Evolutionary conservation across 257 asterid species (phyloP).

Genomic region (Agastache rugosa): DNA sequence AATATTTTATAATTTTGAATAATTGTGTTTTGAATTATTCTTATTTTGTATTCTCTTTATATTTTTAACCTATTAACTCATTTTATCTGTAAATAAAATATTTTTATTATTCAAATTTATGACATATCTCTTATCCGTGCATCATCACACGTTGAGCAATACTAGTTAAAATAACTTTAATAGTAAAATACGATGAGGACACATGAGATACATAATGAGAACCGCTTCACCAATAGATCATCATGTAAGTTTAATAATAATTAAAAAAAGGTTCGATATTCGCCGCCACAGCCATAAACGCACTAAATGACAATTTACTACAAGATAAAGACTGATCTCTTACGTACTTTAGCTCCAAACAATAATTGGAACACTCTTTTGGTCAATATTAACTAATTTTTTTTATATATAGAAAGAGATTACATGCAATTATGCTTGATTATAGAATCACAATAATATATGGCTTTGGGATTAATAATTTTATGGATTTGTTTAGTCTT

Average conservation of each 20-base stretch:
- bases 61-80: too few relatives aligned
- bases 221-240: too few relatives aligned
- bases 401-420: background rate
- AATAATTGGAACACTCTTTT: constrained; percentile 51
- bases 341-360: constrained; percentile 25
- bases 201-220: background rate
- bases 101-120: too few relatives aligned
- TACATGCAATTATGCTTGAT: background rate
- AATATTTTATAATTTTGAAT: too few relatives aligned
- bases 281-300: constrained; percentile 65
- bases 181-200: too few relatives aligned
- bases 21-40: too few relatives aligned
- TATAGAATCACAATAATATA: constrained; percentile 27
- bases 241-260: constrained; percentile 25
- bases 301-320: constrained; percentile 38
- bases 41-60: too few relatives aligned
- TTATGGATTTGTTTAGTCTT: constrained; percentile 22
- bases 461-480: constrained; percentile 34
- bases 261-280: constrained; percentile 48
- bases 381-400: constrained; percentile 23
- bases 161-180: too few relatives aligned
- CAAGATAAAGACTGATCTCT: constrained; percentile 32
- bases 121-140: too few relatives aligned
- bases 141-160: too few relatives aligned
- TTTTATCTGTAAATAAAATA: too few relatives aligned